These are phyloP conservation scores for Diaporthe sp. DNA, from an alignment of 2,329 filamentous ascomycete species.

Conservation along the genomic window DNA sequence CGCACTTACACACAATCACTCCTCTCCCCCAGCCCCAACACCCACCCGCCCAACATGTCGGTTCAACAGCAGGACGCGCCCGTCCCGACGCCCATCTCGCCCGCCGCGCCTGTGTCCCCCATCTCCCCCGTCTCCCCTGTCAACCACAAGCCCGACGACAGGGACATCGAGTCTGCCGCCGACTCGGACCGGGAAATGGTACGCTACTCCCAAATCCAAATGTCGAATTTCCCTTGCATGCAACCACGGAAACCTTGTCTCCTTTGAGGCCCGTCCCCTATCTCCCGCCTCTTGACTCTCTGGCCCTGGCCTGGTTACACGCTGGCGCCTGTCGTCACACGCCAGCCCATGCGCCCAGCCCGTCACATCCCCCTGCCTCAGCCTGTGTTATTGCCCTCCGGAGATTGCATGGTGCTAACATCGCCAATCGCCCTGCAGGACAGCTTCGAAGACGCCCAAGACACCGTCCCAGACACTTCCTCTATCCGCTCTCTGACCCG, in stretches of 20 bases:
- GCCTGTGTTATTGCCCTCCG: not conserved
- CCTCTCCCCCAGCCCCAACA: slow-evolving; percentile 1
- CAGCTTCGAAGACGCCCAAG: slow-evolving; percentile 86
- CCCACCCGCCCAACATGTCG: slow-evolving; percentile 47
- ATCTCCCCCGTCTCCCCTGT: slow-evolving; percentile 40
- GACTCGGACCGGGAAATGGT: slow-evolving; percentile 57
- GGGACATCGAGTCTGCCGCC: slow-evolving; percentile 44
- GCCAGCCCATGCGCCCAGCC: slow-evolving; percentile 25
- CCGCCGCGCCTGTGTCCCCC: slow-evolving; percentile 40
- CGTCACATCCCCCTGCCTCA: slow-evolving; percentile 18
- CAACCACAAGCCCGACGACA: slow-evolving; percentile 43
- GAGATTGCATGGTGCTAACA: slow-evolving; percentile 37
- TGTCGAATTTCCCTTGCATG: slow-evolving; percentile 38
- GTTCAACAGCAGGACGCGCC: slow-evolving; percentile 49
- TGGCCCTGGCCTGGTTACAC: slow-evolving; percentile 37
- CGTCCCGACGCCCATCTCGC: slow-evolving; percentile 37
- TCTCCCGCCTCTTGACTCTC: not conserved
- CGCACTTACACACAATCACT: not conserved
- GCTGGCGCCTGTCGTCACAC: slow-evolving; percentile 36
- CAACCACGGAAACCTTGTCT: slow-evolving; percentile 31
- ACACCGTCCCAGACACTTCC: slow-evolving; percentile 73
- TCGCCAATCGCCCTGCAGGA: slow-evolving; percentile 63
- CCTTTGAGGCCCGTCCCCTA: slow-evolving; percentile 18
- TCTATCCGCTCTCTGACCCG: slow-evolving; percentile 76
- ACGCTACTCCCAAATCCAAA: slow-evolving; percentile 42